Evolutionary conservation across 2,329 filamentous ascomycete species (phyloP), one percentile per base, ranked within the genome.

Genomic region (Neonectria faginata): DNA sequence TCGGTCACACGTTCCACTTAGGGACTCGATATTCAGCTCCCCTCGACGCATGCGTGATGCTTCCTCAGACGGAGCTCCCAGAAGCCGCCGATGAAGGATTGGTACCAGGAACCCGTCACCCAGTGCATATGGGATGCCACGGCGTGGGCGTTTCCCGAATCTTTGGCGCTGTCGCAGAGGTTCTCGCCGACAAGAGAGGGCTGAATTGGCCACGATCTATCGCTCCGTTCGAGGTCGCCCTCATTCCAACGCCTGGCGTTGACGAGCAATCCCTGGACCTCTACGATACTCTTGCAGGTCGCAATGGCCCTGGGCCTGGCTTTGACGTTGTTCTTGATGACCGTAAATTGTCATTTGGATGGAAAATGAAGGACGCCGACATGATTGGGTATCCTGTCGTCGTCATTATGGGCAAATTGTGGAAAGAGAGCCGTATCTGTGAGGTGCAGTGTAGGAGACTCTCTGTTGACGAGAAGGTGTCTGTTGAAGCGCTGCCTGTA

Each of bases 1-100:
- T 98, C 16, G 96, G 93, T 1, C 96, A 99, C 78, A 98, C 96
- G 0, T 99, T 99, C 80, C 90, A 97, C 77, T 89, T 99, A 1
- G 94, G 95, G 11, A 94, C 92, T 1, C 88, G 94, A 31, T 99
- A 99, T 81, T 94, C 92, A 25, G 83, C 87, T 20, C 91, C 93
- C 0, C 84, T 99, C 0, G 81, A 85, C 8, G 91, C 92, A 1
- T 83, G 79, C 1, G 86, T 96, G 2, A 80, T 82, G 5, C 66
- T 79, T 3, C 75, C 79, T 12, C 65, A 69, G 44, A 67, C 57
- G 14, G 56, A 60, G n/a, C 18, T 72, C 1, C 63, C 72, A 7
- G 62, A 57, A 11, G 54, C 54, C 3, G 45, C 65, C 12, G 44
- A 31, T 4, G 69, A 69, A 41, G 64, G 60, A 8, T 29, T 72